These are phyloP conservation scores for Aurantiochytrium sp. DNA, from an alignment of 108 stramenopile species.

Conservation along the genomic window DNA sequence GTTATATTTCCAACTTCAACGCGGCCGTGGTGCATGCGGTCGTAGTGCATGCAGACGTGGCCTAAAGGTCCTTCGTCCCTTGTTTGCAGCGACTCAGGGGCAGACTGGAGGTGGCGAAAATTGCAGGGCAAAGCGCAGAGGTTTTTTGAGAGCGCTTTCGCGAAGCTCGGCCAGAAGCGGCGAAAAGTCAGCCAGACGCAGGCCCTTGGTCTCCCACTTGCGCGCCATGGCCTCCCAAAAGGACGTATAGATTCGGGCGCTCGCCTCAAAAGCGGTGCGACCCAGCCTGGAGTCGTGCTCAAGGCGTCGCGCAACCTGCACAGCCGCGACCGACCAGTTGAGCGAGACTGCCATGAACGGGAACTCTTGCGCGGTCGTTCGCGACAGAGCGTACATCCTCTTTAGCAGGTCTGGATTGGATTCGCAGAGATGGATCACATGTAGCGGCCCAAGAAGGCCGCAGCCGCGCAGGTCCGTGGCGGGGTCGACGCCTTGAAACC, in stretches of 20 bases:
- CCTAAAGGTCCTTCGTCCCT: too few relatives aligned
- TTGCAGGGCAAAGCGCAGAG: not conserved
- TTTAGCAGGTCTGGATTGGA: not conserved
- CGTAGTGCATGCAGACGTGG: too few relatives aligned
- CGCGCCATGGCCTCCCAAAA: not conserved
- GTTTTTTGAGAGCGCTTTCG: not conserved
- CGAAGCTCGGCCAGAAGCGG: not conserved
- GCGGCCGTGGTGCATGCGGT: too few relatives aligned
- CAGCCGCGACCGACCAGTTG: not conserved
- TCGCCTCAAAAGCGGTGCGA: not conserved
- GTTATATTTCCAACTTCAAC: too few relatives aligned
- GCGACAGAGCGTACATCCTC: not conserved
- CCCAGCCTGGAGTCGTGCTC: not conserved
- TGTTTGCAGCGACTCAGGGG: too few relatives aligned
- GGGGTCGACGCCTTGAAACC: not conserved
- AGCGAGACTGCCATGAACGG: not conserved
- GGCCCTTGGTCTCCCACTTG: not conserved
- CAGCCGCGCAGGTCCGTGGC: slow-evolving; percentile 6
- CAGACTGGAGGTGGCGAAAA: too few relatives aligned
- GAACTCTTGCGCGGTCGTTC: not conserved
- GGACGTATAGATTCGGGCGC: not conserved
- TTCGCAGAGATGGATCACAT: not conserved
- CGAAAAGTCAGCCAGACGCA: not conserved
- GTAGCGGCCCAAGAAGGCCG: not conserved
- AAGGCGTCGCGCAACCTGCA: not conserved